Evolutionary conservation across 495 filamentous ascomycete species (phyloP), one percentile per base, ranked within the genome.

Genomic region (Penicillium waksmanii): DNA sequence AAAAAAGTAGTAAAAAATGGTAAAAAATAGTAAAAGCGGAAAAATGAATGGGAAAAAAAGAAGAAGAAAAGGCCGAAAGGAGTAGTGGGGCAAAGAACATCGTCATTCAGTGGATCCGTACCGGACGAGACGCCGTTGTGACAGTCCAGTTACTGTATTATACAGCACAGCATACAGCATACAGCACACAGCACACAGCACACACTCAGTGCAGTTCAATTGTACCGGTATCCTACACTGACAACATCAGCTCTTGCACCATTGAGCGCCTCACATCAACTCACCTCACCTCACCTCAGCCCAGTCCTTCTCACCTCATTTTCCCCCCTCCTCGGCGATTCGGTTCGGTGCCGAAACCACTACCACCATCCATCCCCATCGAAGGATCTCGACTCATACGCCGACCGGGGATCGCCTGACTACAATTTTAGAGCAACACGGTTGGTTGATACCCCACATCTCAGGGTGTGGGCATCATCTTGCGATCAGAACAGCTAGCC

Each of bases 401-500:
- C 27, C 27, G 27, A 43, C 54, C 35, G 50, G 35, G 49, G 53
- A 64, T 66, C 60, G 60, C 49, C 64, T 69, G 42, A 44, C 17
- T 12, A 44, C 42, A 44, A 44, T 9, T 19, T 44, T 19, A 5
- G 42, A n/a, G 7, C n/a, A 8, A 44, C n/a, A 8, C 17, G 15
- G 36, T 43, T 27, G 27, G 12, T 31, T 34, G 31, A 23, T 66
- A 60, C 67, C 67, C 64, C 67, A 65, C 64, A 61, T 59, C 42
- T n/a, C 21, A 43, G 17, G 11, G 34, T 62, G 51, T 54, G 51
- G 56, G 43, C 56, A 66, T 66, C 63, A 66, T 59, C 18, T 52
- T 64, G 53, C 51, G 54, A 66, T 67, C 57, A 53, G 27, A 43
- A 50, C 4, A 36, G 19, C 51, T 36, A 54, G 8, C 33, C 19